These are phyloP conservation scores for Dactylella cylindrospora DNA, from an alignment of 2,329 filamentous ascomycete genomes.

Conservation along the genomic window DNA sequence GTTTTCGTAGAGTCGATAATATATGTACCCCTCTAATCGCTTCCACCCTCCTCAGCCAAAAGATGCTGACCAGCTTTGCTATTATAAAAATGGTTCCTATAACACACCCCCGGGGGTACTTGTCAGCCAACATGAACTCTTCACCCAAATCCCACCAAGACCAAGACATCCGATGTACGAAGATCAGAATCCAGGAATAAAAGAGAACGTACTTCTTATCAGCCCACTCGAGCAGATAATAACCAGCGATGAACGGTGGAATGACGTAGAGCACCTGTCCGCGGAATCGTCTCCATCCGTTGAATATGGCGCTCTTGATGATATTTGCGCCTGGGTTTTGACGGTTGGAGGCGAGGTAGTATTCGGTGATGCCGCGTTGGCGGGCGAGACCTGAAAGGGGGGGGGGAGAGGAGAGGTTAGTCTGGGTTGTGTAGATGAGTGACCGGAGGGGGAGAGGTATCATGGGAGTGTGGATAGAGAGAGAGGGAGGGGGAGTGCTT, in stretches of 20 bases:
- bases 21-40: no score
- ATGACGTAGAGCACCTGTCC: conserved; percentile 85
- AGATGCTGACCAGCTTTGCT: conserved; percentile 33
- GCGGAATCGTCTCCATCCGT: conserved; percentile 83
- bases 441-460: no score
- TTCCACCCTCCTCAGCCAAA: conserved; percentile 3
- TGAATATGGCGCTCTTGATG: conserved; percentile 83
- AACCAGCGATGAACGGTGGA: conserved; percentile 74
- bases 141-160: not conserved
- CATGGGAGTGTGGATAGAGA: no score
- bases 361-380: conserved; percentile 61
- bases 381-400: conserved; percentile 8
- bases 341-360: conserved; percentile 80
- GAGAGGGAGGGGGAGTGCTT: not conserved
- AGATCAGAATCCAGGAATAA: conserved; percentile 42
- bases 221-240: conserved; percentile 87
- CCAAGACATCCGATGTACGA: not conserved
- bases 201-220: conserved; percentile 67
- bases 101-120: not conserved
- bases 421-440: no score
- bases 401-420: no score
- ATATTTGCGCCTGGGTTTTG: conserved; percentile 82
- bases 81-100: conserved; percentile 36
- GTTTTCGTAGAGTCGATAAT: no score
- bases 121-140: not conserved